Conservation (phyloP, 306 rosid species). For the Begonia masoniana region DNA sequence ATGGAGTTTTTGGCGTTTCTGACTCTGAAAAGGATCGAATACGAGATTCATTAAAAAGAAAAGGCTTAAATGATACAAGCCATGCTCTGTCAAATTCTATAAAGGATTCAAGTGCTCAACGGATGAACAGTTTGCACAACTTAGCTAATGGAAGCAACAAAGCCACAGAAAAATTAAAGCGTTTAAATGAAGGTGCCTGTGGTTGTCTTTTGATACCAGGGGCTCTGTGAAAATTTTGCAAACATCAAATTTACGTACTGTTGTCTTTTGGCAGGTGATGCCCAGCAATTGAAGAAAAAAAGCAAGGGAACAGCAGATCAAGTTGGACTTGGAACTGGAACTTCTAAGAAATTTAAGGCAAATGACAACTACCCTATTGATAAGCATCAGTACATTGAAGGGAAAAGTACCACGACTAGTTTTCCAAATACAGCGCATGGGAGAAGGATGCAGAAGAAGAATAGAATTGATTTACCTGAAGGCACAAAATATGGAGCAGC, state of each 20-base stretch:
- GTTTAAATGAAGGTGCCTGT: constrained; percentile 27
- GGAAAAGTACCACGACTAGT: constrained; percentile 22
- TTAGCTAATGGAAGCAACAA: constrained; percentile 24
- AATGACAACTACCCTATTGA: constrained; percentile 17
- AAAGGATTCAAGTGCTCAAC: constrained; percentile 20
- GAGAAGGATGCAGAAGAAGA: constrained; percentile 28
- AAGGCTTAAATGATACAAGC: constrained; percentile 26
- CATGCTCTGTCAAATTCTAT: constrained; percentile 26
- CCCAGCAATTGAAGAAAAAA: constrained; percentile 32
- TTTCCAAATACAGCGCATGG: constrained; percentile 21
- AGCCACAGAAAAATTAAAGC: constrained; percentile 33
- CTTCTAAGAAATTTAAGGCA: constrained; percentile 35
- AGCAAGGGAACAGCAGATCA: constrained; percentile 37
- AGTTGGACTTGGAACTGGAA: constrained; percentile 17
- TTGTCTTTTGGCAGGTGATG: constrained; percentile 28
- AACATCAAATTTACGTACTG: not conserved
- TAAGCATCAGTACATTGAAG: constrained; percentile 23
- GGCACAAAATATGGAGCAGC: constrained; percentile 11
- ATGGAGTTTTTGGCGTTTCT: constrained; percentile 13
- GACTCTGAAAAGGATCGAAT: constrained; percentile 22
- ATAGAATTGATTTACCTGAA: constrained; percentile 29
- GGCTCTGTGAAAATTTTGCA: too few relatives aligned
- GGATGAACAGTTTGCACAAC: constrained; percentile 6
- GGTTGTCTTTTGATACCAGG: too few relatives aligned
- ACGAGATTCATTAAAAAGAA: constrained; percentile 28